Percentiles rank a stretch among this genome's conserved stretches.
These are phyloP conservation scores for Davidsoniella eucalypti DNA, from an alignment of 2,329 filamentous ascomycete species.

Conservation along the genomic window DNA sequence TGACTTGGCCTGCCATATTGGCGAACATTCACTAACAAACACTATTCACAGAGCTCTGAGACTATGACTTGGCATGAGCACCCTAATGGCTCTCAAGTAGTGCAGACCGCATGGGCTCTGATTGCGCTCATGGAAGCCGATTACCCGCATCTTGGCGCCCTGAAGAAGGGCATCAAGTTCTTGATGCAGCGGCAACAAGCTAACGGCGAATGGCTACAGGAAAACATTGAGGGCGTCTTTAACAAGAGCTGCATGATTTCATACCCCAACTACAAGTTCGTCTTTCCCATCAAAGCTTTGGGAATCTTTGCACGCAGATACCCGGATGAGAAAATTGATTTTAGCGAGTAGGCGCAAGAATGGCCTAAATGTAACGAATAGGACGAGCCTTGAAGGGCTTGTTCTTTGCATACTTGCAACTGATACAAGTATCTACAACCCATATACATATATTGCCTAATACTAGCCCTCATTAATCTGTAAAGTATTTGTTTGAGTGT, in stretches of 20 bases:
- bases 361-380: too few species aligned
- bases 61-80: constrained; percentile 61
- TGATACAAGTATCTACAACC: too few species aligned
- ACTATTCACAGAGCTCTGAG: constrained; percentile 48
- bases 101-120: constrained; percentile 84
- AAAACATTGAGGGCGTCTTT: constrained; percentile 94
- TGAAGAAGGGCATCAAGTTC: constrained; percentile 60
- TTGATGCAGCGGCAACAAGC: constrained; percentile 71
- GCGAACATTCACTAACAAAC: constrained; percentile 1
- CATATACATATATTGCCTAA: too few species aligned
- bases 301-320: constrained; percentile 71
- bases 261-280: constrained; percentile 98
- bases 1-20: not conserved
- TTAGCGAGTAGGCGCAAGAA: too few species aligned
- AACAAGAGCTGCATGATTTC: constrained; percentile 99
- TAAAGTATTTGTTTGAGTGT: too few species aligned
- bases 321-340: constrained; percentile 41
- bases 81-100: constrained; percentile 61
- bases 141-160: constrained; percentile 57
- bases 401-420: too few species aligned
- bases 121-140: constrained; percentile 69
- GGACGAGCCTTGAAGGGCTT: too few species aligned
- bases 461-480: too few species aligned
- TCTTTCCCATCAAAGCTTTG: constrained; percentile 83
- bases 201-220: constrained; percentile 90